Evolutionary conservation across 2,329 filamentous ascomycete genomes (phyloP), one percentile per base, ranked within the genome.

Genomic region (Eutypa lata): DNA sequence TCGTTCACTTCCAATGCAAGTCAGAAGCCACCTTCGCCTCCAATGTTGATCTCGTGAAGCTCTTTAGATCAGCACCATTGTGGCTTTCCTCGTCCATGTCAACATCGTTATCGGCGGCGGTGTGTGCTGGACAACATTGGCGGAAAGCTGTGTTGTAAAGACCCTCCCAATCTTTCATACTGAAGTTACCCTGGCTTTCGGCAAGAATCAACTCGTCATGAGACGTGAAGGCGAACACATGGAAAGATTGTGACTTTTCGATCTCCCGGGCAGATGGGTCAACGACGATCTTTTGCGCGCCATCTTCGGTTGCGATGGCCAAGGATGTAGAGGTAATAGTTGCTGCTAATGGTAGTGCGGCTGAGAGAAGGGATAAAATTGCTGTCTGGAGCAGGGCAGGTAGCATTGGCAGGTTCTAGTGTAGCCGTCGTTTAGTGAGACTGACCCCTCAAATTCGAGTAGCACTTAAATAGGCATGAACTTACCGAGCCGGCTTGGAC

Each of bases 141-240:
- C 74, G 72, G 64, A 84, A 78, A 33, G 88, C 91, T 44, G 77
- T 73, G 56, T 86, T 79, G 58, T 86, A 83, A 18, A 89, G 82
- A 43, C 79, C 74, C 52, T 91, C 83, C 91, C 92, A 97, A 57
- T 88, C 86, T 14, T 84, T 78, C 59, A 89, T 76, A 46, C 83
- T 82, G 66, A 97, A 97, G 3, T 74, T 73, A 1, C 93, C 93
- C 63, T 93, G 85, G 64, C 91, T 96, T 72, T 96, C 89, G 33
- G 83, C 86, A 42, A 96, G 72, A 21, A 97, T 72, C 49, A 96
- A 74, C 54, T 90, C 84, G 8, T 87, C 82, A 49, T 84, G 76
- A 1, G 86, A 85, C n/a, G 87, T 87, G 68, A 94, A 96, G 6
- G 86, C 88, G 53, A 97, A 78, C n/a, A 89, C 90, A 67, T 97